Percentiles rank a stretch among this genome's conserved stretches.
Conservation (phyloP, 2,329 filamentous ascomycete species). For the Cercospora brassicicola region DNA sequence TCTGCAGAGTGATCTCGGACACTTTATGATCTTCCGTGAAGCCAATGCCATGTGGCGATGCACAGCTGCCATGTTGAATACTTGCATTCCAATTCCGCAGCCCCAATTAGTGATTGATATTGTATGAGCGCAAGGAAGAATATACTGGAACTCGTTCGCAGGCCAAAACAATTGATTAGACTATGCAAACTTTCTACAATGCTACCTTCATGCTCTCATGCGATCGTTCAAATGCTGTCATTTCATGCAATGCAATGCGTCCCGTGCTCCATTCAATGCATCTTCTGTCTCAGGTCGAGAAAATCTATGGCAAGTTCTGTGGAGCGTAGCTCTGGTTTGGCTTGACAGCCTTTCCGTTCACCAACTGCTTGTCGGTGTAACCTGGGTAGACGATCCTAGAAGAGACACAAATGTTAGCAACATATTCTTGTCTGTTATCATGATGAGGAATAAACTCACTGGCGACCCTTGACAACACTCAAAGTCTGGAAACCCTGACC, state of each 20-base stretch:
- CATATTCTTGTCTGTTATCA: not conserved
- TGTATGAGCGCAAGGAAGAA: too few relatives aligned
- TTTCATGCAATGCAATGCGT: not conserved
- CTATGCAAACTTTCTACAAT: not conserved
- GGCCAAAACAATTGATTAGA: not conserved
- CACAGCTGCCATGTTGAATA: too few relatives aligned
- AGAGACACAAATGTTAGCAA: not conserved
- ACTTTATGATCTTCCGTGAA: too few relatives aligned
- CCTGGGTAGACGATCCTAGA: constrained; percentile 23
- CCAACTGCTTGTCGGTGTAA: constrained; percentile 28
- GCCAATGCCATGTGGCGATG: too few relatives aligned
- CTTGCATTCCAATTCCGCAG: too few relatives aligned
- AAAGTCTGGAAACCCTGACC: constrained; percentile 28
- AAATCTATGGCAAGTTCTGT: constrained; percentile 24
- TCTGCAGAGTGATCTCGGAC: too few relatives aligned
- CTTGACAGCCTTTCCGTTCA: constrained; percentile 20
- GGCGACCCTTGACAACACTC: constrained; percentile 20
- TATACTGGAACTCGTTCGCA: too few relatives aligned
- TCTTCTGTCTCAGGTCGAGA: not conserved
- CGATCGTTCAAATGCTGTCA: not conserved
- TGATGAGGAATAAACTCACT: too few relatives aligned
- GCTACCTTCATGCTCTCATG: not conserved
- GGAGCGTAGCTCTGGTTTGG: constrained; percentile 32
- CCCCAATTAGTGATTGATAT: too few relatives aligned
- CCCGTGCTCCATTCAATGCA: not conserved